Evolutionary conservation across 768 basidiomycete genomes (phyloP).

Genomic region (Pleurotus salmoneostramineus): DNA sequence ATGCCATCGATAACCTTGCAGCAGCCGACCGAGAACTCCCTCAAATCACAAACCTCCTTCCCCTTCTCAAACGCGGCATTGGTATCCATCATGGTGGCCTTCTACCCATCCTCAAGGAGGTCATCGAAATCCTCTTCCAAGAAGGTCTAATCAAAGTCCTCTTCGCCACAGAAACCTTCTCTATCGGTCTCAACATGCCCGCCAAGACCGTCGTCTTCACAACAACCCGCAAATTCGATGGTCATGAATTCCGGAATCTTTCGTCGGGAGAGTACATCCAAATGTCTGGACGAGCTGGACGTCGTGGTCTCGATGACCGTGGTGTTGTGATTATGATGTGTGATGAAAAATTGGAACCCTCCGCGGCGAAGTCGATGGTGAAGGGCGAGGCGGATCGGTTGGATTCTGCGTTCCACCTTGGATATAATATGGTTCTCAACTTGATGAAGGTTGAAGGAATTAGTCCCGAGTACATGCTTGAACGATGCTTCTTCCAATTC

Average conservation of each 20-base stretch:
- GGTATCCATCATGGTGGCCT: constrained; percentile 99
- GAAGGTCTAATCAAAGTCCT: constrained; percentile 97
- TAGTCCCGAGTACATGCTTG: constrained; percentile 97
- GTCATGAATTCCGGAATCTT: constrained; percentile 88
- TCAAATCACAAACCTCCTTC: constrained; percentile 90
- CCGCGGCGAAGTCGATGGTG: constrained; percentile 92
- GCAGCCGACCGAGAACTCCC: constrained; percentile 86
- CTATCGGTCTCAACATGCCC: constrained; percentile 98
- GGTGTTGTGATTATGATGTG: constrained; percentile 99
- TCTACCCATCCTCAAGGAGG: constrained; percentile 95
- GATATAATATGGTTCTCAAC: constrained; percentile 99
- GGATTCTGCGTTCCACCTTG: constrained; percentile 97
- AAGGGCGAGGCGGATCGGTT: constrained; percentile 96
- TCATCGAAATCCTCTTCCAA: constrained; percentile 98
- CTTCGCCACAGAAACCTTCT: constrained; percentile 98
- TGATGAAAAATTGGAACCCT: constrained; percentile 94
- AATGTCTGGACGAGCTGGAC: constrained; percentile 98
- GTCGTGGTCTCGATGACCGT: constrained; percentile 95
- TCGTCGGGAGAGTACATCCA: constrained; percentile 98
- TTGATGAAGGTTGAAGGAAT: constrained; percentile 98
- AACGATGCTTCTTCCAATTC: constrained; percentile 97
- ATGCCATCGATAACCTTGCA: constrained; percentile 87
- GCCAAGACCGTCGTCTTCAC: constrained; percentile 99
- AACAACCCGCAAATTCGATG: constrained; percentile 92
- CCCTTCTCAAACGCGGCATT: constrained; percentile 90